Evolutionary conservation across 2,329 filamentous ascomycete species (phyloP).

Genomic region (Neonectria neomacrospora): DNA sequence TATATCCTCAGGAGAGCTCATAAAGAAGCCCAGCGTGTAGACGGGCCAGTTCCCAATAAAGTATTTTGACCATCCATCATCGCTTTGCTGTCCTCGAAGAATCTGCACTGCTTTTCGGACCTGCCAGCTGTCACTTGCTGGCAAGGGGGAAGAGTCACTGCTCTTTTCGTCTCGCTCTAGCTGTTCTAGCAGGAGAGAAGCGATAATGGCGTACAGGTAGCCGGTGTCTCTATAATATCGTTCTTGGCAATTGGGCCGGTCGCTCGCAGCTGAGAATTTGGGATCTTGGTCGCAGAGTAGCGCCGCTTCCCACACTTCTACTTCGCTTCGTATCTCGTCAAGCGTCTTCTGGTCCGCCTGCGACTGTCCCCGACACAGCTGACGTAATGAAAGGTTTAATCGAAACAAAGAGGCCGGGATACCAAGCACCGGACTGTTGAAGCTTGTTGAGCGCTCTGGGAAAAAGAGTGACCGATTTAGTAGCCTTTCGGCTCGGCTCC

Average conservation of each 20-base stretch:
- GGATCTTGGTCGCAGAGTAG: constrained; percentile 17
- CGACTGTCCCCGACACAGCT: constrained; percentile 17
- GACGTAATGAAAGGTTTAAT: constrained; percentile 22
- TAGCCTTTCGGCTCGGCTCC: constrained; percentile 32
- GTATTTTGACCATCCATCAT: constrained; percentile 37
- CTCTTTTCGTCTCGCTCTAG: neutral
- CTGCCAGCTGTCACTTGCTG: constrained; percentile 30
- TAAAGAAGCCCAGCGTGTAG: constrained; percentile 37
- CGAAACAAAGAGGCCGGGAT: constrained; percentile 36
- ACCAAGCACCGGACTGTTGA: constrained; percentile 40
- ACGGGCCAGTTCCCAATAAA: constrained; percentile 44
- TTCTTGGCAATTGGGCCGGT: neutral
- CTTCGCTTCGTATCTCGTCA: constrained; percentile 15
- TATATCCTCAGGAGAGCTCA: constrained; percentile 25
- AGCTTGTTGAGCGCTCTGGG: constrained; percentile 19
- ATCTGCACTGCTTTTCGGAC: constrained; percentile 26
- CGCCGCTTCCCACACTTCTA: constrained; percentile 28
- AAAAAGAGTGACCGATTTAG: constrained; percentile 27
- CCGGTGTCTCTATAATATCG: constrained; percentile 30
- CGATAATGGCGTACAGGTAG: constrained; percentile 33
- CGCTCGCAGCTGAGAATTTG: neutral
- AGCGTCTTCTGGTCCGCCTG: neutral
- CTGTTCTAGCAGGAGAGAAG: constrained; percentile 36
- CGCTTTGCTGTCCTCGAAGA: constrained; percentile 21
- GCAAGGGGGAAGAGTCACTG: neutral